These are phyloP conservation scores for Cryptococcus sp. DNA, from an alignment of 1,284 basidiomycete genomes.

Conservation along the genomic window DNA sequence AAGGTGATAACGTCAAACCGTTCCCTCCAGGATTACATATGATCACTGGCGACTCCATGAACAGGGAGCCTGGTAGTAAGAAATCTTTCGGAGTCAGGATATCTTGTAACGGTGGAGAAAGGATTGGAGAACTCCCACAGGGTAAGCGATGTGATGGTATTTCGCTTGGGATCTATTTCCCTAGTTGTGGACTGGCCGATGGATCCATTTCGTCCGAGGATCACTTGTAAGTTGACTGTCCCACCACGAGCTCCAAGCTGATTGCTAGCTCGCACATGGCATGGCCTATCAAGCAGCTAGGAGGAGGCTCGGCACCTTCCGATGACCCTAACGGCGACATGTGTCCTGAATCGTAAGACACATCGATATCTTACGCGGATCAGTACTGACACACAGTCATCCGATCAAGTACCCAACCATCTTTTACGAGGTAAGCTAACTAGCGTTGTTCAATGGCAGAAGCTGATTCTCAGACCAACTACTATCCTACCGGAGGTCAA, in stretches of 20 bases:
- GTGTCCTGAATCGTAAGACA: conserved; percentile 28
- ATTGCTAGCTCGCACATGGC: conserved; percentile 37
- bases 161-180: conserved; percentile 29
- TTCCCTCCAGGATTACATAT: conserved; percentile 44
- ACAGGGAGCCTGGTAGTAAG: conserved; percentile 15
- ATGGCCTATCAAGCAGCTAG: conserved; percentile 27
- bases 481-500: conserved; percentile 24
- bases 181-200: conserved; percentile 35
- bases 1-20: conserved; percentile 29
- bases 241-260: conserved; percentile 1
- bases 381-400: conserved; percentile 5
- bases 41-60: conserved; percentile 30
- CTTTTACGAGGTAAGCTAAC: conserved; percentile 25
- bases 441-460: neutral
- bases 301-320: conserved; percentile 11
- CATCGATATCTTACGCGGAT: neutral
- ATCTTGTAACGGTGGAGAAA: conserved; percentile 25
- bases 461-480: conserved; percentile 18
- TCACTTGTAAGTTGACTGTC: conserved; percentile 31
- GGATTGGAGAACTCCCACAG: conserved; percentile 28
- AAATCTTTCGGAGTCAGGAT: conserved; percentile 22
- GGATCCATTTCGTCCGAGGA: conserved; percentile 28
- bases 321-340: conserved; percentile 15
- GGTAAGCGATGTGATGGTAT: conserved; percentile 26
- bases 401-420: conserved; percentile 41